These are phyloP conservation scores for Acer campestre DNA, from an alignment of 345 rosid species.

Conservation along the genomic window DNA sequence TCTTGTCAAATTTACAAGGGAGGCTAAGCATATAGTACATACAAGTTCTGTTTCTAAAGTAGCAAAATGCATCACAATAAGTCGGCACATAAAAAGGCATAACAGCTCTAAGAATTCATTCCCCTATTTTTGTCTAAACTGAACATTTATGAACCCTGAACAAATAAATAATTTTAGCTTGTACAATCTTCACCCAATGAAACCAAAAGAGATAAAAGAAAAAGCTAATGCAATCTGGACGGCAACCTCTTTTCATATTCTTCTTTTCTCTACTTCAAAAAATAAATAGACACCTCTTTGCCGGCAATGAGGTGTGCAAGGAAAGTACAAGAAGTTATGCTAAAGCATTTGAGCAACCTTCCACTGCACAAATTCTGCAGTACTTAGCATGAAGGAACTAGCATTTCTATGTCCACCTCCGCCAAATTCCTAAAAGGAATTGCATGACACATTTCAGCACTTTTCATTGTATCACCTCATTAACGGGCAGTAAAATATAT, in stretches of 20 bases:
- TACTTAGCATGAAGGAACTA: constrained; percentile 65
- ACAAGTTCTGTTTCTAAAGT: background rate
- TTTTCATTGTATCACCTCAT: background rate
- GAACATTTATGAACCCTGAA: background rate
- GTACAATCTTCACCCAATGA: background rate
- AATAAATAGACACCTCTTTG: background rate
- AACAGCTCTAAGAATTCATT: background rate
- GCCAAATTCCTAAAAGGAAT: constrained; percentile 47
- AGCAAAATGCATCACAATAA: background rate
- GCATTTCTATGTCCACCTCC: constrained; percentile 79
- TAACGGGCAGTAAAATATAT: background rate
- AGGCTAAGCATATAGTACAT: too few relatives aligned
- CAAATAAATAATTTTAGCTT: background rate
- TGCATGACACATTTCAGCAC: background rate
- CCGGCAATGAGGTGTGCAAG: background rate
- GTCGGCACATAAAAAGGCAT: background rate
- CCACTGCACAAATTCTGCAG: constrained; percentile 55
- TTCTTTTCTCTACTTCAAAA: constrained; percentile 7
- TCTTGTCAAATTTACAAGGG: too few relatives aligned
- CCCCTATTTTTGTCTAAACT: background rate
- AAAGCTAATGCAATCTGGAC: background rate
- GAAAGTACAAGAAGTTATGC: background rate
- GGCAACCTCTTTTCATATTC: background rate
- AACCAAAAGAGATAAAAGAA: background rate
- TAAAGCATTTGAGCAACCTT: constrained; percentile 31